phyloP scores from a whole-genome alignment of 2,329 filamentous ascomycete genomes.

The Ascochyta rabiei region DNA sequence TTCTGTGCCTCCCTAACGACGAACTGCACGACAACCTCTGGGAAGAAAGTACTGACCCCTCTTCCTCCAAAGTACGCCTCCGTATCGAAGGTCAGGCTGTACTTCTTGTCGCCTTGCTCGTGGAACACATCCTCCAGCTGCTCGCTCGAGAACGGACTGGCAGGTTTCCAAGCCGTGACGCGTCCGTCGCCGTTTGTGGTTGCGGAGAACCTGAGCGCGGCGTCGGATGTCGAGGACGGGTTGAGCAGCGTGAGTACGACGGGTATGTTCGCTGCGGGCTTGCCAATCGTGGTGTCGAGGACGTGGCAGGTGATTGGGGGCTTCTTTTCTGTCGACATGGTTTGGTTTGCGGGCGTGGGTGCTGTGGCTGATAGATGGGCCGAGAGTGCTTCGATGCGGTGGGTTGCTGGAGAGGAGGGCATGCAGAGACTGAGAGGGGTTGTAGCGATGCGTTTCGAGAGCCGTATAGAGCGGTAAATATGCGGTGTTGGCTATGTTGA shows the following conservation, averaged over 20 bases:
- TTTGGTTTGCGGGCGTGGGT: constrained; percentile 12
- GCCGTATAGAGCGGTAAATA: neutral
- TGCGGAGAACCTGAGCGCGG: constrained; percentile 64
- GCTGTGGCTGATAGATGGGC: constrained; percentile 17
- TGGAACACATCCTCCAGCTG: constrained; percentile 47
- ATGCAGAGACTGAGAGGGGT: constrained; percentile 14
- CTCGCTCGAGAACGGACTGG: constrained; percentile 50
- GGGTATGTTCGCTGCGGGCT: constrained; percentile 68
- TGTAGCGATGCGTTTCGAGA: neutral
- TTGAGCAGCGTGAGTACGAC: constrained; percentile 65
- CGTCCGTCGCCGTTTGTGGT: constrained; percentile 78
- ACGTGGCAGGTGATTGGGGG: constrained; percentile 82
- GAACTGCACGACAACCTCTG: constrained; percentile 63
- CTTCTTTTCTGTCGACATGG: constrained; percentile 31
- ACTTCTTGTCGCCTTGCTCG: constrained; percentile 57
- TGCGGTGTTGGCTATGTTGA: neutral
- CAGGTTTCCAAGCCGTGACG: constrained; percentile 70
- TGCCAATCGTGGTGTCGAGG: constrained; percentile 79
- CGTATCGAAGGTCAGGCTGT: constrained; percentile 76
- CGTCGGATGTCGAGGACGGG: constrained; percentile 47
- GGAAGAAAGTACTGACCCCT: constrained; percentile 61
- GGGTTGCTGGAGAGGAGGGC: constrained; percentile 20
- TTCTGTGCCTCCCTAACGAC: constrained; percentile 53
- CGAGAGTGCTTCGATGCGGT: constrained; percentile 27
- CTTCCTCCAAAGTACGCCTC: constrained; percentile 70